Evolutionary conservation across 2,329 filamentous ascomycete species (phyloP).

Genomic region (Claviceps sp.): DNA sequence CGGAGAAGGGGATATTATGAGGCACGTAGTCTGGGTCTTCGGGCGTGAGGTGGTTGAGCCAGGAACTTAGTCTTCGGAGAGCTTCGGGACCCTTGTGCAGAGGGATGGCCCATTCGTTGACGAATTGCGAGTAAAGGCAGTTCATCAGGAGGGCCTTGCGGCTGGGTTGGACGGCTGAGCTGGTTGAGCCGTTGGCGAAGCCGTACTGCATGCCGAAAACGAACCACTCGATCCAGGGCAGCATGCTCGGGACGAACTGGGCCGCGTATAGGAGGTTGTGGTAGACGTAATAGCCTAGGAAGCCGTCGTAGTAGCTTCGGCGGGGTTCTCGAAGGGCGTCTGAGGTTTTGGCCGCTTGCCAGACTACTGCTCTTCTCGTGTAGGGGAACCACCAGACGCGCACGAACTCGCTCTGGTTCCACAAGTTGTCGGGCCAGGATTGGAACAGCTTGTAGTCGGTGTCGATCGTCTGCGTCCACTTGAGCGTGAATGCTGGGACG

Average conservation of each 20-base stretch:
- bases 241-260: slow-evolving; percentile 62
- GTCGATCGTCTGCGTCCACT: slow-evolving; percentile 73
- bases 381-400: slow-evolving; percentile 98
- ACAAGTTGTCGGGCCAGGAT: slow-evolving; percentile 61
- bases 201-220: slow-evolving; percentile 97
- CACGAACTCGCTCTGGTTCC: slow-evolving; percentile 78
- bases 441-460: slow-evolving; percentile 54
- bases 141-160: slow-evolving; percentile 82
- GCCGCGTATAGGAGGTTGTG: slow-evolving; percentile 77
- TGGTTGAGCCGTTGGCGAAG: slow-evolving; percentile 56
- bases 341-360: slow-evolving; percentile 70
- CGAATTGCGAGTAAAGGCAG: slow-evolving; percentile 94
- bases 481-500: slow-evolving; percentile 67
- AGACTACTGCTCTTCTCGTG: slow-evolving; percentile 73
- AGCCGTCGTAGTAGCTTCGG: slow-evolving; percentile 66
- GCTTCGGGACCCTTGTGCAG: slow-evolving; percentile 78
- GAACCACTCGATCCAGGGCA: slow-evolving; percentile 90
- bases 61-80: slow-evolving; percentile 67
- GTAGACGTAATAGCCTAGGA: slow-evolving; percentile 77
- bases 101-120: slow-evolving; percentile 96
- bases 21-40: slow-evolving; percentile 50
- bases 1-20: slow-evolving; percentile 66
- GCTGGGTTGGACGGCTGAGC: slow-evolving; percentile 66
- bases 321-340: slow-evolving; percentile 46
- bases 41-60: slow-evolving; percentile 55